Evolutionary conservation across 1,139 yeast genomes (phyloP).

Genomic region (Petasospora fabianii): DNA sequence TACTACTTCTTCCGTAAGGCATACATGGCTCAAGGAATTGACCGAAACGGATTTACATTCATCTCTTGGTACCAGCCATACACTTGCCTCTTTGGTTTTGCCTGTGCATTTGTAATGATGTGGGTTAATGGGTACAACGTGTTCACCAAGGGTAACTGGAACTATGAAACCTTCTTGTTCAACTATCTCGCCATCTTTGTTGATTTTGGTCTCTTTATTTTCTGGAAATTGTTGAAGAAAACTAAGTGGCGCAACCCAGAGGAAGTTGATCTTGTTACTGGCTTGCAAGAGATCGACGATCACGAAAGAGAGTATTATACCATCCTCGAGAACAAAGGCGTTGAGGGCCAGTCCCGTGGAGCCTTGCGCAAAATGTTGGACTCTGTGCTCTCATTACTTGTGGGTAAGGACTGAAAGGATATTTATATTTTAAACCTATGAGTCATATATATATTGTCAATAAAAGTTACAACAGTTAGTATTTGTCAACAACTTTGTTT

Average conservation of each 20-base stretch:
- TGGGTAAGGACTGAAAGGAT: conserved; percentile 23
- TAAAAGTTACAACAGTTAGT: not conserved
- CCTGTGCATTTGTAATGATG: conserved; percentile 50
- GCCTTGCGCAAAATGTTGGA: conserved; percentile 1
- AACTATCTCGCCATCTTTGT: conserved; percentile 66
- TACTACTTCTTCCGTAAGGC: conserved; percentile 66
- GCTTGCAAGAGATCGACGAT: conserved; percentile 53
- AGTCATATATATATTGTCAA: not conserved
- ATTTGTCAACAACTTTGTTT: no score
- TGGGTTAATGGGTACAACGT: conserved; percentile 66
- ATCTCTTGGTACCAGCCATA: conserved; percentile 58
- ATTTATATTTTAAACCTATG: no score
- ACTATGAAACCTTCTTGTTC: conserved; percentile 55
- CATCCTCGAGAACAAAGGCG: conserved; percentile 13
- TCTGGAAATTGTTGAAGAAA: conserved; percentile 48
- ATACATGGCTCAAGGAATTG: conserved; percentile 52
- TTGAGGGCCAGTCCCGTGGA: not conserved
- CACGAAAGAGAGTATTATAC: conserved; percentile 39
- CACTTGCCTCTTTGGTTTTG: conserved; percentile 47
- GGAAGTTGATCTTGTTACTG: conserved; percentile 53
- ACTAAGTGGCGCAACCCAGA: conserved; percentile 44
- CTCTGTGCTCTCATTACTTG: conserved; percentile 18
- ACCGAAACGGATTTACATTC: conserved; percentile 53
- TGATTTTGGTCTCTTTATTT: conserved; percentile 51
- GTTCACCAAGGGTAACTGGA: conserved; percentile 65